phyloP scores from a whole-genome alignment of 2,329 filamentous ascomycete species.

The Colletotrichum gloeosporioides region DNA sequence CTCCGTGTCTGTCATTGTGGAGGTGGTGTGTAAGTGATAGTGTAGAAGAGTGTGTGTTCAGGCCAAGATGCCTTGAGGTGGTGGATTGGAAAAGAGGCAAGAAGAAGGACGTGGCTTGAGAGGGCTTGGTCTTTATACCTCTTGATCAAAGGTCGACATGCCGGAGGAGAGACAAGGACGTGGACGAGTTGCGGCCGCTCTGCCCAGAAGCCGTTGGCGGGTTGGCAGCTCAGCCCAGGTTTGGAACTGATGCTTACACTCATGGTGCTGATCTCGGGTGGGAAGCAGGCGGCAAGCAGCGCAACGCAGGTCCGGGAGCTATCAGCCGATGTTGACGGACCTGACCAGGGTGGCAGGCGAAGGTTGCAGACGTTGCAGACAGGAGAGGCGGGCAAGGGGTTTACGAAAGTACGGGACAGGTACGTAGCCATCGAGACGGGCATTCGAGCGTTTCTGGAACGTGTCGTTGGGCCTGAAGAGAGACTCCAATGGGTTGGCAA shows the following conservation, averaged over 20 bases:
- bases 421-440: not conserved
- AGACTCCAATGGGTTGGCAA: constrained; percentile 8
- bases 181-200: not conserved
- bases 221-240: not conserved
- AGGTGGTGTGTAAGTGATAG: not conserved
- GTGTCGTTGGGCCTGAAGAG: not conserved
- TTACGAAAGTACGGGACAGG: not conserved
- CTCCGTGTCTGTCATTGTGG: constrained; percentile 33
- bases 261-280: constrained; percentile 1
- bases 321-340: constrained; percentile 15
- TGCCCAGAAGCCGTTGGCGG: not conserved
- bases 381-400: not conserved
- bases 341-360: not conserved
- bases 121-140: constrained; percentile 6
- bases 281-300: not conserved
- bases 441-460: not conserved
- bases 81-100: not conserved
- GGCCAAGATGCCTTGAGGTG: constrained; percentile 30
- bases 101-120: not conserved
- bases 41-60: not conserved
- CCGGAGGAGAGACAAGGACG: not conserved
- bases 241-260: not conserved
- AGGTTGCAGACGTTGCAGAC: not conserved
- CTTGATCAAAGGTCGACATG: not conserved
- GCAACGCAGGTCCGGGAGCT: not conserved